phyloP scores from a whole-genome alignment of 2,329 filamentous ascomycete species.

The Dothistroma septosporum region DNA sequence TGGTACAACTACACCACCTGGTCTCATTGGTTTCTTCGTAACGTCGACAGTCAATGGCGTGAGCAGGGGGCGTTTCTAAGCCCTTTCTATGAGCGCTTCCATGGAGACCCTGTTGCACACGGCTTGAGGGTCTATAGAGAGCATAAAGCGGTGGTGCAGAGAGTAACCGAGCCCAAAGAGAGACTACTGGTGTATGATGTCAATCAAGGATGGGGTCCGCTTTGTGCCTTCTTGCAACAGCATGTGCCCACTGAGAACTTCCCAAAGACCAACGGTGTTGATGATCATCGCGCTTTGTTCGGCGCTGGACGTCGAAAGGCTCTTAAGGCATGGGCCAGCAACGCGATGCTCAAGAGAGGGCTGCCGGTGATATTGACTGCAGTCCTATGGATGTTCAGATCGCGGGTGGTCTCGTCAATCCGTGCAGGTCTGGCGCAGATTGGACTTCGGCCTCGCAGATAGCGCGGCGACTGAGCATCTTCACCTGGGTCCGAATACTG shows the following conservation, averaged over 20 bases:
- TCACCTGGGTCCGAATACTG: too few relatives aligned
- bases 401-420: constrained; percentile 23
- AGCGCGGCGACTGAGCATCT: background rate
- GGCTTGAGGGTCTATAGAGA: constrained; percentile 7
- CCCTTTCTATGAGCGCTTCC: background rate
- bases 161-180: constrained; percentile 2
- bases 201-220: constrained; percentile 11
- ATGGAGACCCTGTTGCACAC: constrained; percentile 1
- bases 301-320: background rate
- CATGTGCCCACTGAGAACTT: constrained; percentile 8
- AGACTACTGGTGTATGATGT: constrained; percentile 12
- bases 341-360: background rate
- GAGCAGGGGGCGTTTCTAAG: background rate
- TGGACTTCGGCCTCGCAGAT: background rate
- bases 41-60: background rate
- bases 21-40: constrained; percentile 4
- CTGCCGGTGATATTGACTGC: background rate
- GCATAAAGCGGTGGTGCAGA: constrained; percentile 6
- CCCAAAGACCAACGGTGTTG: constrained; percentile 24
- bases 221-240: constrained; percentile 13
- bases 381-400: background rate
- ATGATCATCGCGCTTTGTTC: constrained; percentile 3
- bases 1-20: constrained; percentile 5
- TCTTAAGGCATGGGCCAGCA: background rate
- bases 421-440: background rate